Percentiles rank a stretch among this genome's conserved stretches.
Conservation (phyloP, 805 yeast genomes). For the Zygosaccharomyces bisporus region DNA sequence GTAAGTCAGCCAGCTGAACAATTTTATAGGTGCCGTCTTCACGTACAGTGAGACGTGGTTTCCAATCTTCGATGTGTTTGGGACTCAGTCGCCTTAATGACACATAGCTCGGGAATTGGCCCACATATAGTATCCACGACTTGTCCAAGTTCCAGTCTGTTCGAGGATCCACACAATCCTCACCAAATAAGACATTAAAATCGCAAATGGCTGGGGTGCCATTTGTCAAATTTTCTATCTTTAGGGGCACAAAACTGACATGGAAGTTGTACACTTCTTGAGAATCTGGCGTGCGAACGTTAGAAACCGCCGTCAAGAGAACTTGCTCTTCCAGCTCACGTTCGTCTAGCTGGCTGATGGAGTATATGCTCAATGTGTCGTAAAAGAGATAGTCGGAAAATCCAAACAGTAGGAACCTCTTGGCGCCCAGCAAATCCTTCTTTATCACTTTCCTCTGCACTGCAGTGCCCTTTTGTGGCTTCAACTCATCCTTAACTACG, state of each 20-base stretch:
- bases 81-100: conserved; percentile 9
- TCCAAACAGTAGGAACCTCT: conserved; percentile 23
- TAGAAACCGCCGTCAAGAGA: conserved; percentile 7
- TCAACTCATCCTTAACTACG: conserved; percentile 3
- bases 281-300: conserved; percentile 1
- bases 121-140: conserved; percentile 12
- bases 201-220: conserved; percentile 44
- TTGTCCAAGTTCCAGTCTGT: conserved; percentile 39
- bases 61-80: conserved; percentile 8
- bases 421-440: conserved; percentile 26
- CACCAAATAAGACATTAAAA: conserved; percentile 68
- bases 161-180: conserved; percentile 72
- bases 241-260: conserved; percentile 3
- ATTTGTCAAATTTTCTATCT: background rate
- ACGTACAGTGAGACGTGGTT: conserved; percentile 32
- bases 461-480: background rate
- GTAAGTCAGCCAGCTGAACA: conserved; percentile 87
- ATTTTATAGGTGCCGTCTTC: conserved; percentile 61
- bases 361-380: conserved; percentile 14
- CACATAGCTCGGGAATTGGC: conserved; percentile 16
- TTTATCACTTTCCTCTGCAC: conserved; percentile 12
- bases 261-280: conserved; percentile 7
- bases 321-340: background rate
- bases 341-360: conserved; percentile 5
- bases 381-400: conserved; percentile 23